A percentile compares a stretch with the other conserved stretches of the same genome.
phyloP scores from a whole-genome alignment of 1,284 basidiomycete genomes.

The Puccinia coronata region DNA sequence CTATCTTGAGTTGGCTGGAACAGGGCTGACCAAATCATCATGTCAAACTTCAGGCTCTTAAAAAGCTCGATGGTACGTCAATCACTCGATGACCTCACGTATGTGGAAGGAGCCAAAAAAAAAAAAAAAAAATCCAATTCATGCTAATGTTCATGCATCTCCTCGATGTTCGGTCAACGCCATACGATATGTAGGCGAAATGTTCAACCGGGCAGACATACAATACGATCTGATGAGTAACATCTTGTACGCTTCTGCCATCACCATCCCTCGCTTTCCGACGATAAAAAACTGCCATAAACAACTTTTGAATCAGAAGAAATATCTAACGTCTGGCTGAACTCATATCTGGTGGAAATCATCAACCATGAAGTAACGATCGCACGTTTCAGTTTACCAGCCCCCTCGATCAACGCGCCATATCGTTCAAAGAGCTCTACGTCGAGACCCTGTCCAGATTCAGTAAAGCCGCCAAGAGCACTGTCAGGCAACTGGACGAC shows the following conservation, averaged over 20 bases:
- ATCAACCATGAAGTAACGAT: constrained; percentile 34
- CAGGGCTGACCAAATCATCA: neutral
- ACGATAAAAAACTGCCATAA: neutral
- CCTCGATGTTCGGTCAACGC: too few relatives aligned
- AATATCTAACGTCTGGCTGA: neutral
- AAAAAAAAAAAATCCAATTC: too few relatives aligned
- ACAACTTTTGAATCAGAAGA: neutral
- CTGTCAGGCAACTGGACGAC: constrained; percentile 48
- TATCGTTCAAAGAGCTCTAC: constrained; percentile 50
- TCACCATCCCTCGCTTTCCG: neutral
- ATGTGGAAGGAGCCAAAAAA: neutral
- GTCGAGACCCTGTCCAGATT: constrained; percentile 50
- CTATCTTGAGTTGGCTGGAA: neutral
- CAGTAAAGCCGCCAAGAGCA: constrained; percentile 50
- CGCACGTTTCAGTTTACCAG: constrained; percentile 50
- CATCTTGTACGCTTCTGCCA: constrained; percentile 46
- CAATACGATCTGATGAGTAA: constrained; percentile 50
- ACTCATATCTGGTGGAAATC: neutral
- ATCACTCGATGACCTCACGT: constrained; percentile 1
- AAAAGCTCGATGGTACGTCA: constrained; percentile 46
- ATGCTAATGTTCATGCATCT: too few relatives aligned
- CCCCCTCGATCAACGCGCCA: constrained; percentile 48
- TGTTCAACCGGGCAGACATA: constrained; percentile 49
- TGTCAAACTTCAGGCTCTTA: constrained; percentile 26
- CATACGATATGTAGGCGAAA: constrained; percentile 44